These are phyloP conservation scores for Fusarium papillatum DNA, from an alignment of 2,329 filamentous ascomycete genomes.

Conservation along the genomic window DNA sequence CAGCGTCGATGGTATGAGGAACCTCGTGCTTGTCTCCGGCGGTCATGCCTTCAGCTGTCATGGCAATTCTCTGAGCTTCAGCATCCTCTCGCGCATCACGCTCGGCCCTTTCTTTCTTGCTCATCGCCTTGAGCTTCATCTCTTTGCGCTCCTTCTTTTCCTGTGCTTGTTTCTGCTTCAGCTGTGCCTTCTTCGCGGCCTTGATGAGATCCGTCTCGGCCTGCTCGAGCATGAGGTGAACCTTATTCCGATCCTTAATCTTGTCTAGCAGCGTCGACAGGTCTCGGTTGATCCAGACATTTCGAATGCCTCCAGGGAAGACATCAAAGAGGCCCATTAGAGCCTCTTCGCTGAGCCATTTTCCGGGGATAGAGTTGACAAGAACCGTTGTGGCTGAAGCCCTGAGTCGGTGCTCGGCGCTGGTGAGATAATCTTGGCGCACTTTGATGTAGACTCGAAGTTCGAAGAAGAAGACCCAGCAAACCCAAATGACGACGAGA, in stretches of 20 bases:
- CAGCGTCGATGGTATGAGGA: constrained; percentile 64
- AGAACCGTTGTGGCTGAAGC: constrained; percentile 97
- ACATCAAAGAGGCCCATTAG: constrained; percentile 92
- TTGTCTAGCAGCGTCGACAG: constrained; percentile 88
- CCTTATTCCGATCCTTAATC: constrained; percentile 78
- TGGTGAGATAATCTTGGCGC: constrained; percentile 94
- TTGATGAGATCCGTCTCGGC: constrained; percentile 91
- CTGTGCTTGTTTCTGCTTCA: constrained; percentile 74
- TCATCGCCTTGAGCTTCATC: constrained; percentile 60
- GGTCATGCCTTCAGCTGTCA: constrained; percentile 61
- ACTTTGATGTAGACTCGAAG: constrained; percentile 91
- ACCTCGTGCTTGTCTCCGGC: constrained; percentile 67
- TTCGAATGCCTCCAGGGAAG: constrained; percentile 93
- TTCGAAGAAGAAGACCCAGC: constrained; percentile 89
- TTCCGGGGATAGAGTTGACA: constrained; percentile 89
- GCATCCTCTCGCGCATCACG: constrained; percentile 63
- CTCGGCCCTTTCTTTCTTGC: constrained; percentile 63
- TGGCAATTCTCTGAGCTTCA: constrained; percentile 64
- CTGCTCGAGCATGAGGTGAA: constrained; percentile 80
- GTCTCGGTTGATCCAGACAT: constrained; percentile 97
- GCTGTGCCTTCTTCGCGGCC: constrained; percentile 81
- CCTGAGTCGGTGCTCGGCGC: constrained; percentile 91
- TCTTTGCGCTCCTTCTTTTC: constrained; percentile 75
- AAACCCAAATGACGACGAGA: constrained; percentile 85
- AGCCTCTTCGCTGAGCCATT: constrained; percentile 90